Conservation (phyloP, 495 filamentous ascomycete genomes). For the Penicillium soppii region DNA sequence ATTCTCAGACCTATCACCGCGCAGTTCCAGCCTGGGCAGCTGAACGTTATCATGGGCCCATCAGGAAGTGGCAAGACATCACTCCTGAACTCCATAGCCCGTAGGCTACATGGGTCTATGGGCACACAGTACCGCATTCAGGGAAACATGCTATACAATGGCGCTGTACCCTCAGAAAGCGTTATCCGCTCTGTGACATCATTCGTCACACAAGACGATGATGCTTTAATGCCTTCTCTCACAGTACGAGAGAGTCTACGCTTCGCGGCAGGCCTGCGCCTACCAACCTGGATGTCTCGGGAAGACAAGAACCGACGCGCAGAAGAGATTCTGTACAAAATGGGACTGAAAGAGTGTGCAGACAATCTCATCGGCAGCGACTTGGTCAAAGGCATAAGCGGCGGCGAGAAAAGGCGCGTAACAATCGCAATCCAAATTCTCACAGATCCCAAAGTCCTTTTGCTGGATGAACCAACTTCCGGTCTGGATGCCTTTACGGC, state of each 20-base stretch:
- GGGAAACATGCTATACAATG: slow-evolving; percentile 67
- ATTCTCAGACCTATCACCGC: slow-evolving; percentile 66
- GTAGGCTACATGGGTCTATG: slow-evolving; percentile 56
- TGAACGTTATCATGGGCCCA: slow-evolving; percentile 79
- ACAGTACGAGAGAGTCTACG: slow-evolving; percentile 71
- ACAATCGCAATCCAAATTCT: slow-evolving; percentile 75
- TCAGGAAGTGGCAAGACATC: slow-evolving; percentile 74
- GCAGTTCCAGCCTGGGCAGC: slow-evolving; percentile 57
- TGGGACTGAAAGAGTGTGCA: slow-evolving; percentile 76
- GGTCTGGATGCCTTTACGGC: slow-evolving; percentile 77
- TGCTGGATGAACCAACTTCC: slow-evolving; percentile 74
- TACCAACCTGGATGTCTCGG: slow-evolving; percentile 65
- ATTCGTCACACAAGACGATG: slow-evolving; percentile 75
- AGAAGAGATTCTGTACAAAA: slow-evolving; percentile 68
- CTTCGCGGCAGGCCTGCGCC: slow-evolving; percentile 65
- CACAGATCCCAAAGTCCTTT: slow-evolving; percentile 65
- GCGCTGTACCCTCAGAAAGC: slow-evolving; percentile 58
- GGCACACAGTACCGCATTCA: slow-evolving; percentile 51
- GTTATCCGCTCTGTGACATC: slow-evolving; percentile 69
- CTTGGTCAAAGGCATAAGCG: slow-evolving; percentile 71
- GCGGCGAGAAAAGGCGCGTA: slow-evolving; percentile 72
- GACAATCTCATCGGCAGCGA: slow-evolving; percentile 71
- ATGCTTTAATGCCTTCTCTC: slow-evolving; percentile 68
- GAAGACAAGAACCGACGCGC: slow-evolving; percentile 62
- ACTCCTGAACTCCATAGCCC: slow-evolving; percentile 66